Percentiles rank a stretch among this genome's conserved stretches.
Evolutionary conservation across 177 flowering plant species (phyloP).

Genomic region (Telopea speciosissima): DNA sequence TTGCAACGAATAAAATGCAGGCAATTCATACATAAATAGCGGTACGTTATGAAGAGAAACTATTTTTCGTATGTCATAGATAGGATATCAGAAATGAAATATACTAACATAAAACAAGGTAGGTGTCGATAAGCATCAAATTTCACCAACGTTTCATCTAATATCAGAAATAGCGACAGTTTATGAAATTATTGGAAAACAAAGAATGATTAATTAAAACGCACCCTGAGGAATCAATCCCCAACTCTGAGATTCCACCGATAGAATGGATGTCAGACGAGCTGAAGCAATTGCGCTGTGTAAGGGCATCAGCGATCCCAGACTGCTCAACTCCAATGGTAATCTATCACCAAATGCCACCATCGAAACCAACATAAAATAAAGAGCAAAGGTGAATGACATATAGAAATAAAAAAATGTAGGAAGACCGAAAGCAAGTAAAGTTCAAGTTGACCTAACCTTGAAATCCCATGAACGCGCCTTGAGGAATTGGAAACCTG

Average conservation of each 20-base stretch:
- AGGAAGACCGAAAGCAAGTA: not conserved
- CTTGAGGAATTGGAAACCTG: constrained; percentile 14
- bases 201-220: not conserved
- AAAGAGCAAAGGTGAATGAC: not conserved
- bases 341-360: constrained; percentile 15
- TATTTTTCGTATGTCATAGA: too few relatives aligned
- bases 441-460: constrained; percentile 15
- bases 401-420: not conserved
- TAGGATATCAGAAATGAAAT: too few relatives aligned
- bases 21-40: too few relatives aligned
- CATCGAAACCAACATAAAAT: not conserved
- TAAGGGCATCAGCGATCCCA: constrained; percentile 27
- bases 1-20: too few relatives aligned
- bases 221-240: constrained; percentile 42
- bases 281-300: constrained; percentile 44
- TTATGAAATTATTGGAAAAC: too few relatives aligned
- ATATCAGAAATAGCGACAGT: too few relatives aligned
- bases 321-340: constrained; percentile 30
- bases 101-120: too few relatives aligned
- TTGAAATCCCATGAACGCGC: constrained; percentile 24
- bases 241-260: constrained; percentile 35
- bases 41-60: too few relatives aligned
- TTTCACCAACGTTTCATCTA: too few relatives aligned
- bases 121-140: too few relatives aligned
- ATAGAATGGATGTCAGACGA: constrained; percentile 30